phyloP scores from a whole-genome alignment of 129 eudicot genomes.

The Oenanthe sinensis region DNA sequence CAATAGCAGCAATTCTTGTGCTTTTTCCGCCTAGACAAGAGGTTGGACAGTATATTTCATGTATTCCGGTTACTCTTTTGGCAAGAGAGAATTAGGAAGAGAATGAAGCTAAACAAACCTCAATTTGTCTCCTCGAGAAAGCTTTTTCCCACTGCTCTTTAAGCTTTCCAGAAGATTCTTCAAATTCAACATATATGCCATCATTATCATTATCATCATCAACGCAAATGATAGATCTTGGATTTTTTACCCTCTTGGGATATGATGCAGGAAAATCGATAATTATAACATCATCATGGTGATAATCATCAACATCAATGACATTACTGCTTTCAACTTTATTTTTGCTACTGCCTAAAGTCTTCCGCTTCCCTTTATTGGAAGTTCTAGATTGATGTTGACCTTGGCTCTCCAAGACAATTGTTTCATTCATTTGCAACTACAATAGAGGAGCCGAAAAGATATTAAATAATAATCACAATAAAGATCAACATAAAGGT shows the following conservation, averaged over 20 bases:
- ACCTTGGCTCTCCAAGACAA: neutral
- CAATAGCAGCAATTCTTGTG: slow-evolving; percentile 35
- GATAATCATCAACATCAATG: slow-evolving; percentile 52
- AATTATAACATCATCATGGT: slow-evolving; percentile 35
- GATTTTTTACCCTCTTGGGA: neutral
- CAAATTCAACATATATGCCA: slow-evolving; percentile 42
- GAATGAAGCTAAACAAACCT: neutral
- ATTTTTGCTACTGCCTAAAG: neutral
- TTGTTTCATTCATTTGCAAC: slow-evolving; percentile 2
- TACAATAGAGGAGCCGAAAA: neutral
- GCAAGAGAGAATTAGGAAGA: neutral
- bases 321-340: slow-evolving; percentile 8
- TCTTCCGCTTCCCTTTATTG: neutral
- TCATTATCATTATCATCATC: slow-evolving; percentile 23
- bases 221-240: slow-evolving; percentile 24
- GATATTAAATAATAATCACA: neutral
- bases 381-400: neutral
- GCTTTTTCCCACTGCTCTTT: slow-evolving; percentile 86
- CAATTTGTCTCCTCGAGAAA: slow-evolving; percentile 30
- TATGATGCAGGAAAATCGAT: slow-evolving; percentile 38
- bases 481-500: neutral
- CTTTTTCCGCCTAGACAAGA: slow-evolving; percentile 65
- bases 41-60: neutral
- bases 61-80: neutral
- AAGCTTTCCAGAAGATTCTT: slow-evolving; percentile 47